Conservation (phyloP, 495 filamentous ascomycete genomes). For the Aspergillus wentii region DNA sequence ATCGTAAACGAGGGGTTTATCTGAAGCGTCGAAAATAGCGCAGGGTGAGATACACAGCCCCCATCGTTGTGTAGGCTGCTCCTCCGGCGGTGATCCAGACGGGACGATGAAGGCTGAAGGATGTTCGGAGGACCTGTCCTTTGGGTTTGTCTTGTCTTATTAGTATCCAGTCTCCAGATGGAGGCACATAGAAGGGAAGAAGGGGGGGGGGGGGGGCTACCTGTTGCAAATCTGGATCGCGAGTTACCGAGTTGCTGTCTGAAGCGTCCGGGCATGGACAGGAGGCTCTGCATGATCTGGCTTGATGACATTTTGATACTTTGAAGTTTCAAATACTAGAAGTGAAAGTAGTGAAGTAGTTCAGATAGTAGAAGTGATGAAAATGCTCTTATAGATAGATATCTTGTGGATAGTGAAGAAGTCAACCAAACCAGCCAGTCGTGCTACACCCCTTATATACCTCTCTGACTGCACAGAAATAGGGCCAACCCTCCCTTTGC, state of each 20-base stretch:
- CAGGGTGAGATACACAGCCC: conserved; percentile 35
- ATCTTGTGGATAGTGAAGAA: no score
- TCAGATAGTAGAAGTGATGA: background rate
- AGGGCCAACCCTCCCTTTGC: no score
- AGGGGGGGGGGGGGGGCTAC: conserved; percentile 5
- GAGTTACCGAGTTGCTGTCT: conserved; percentile 13
- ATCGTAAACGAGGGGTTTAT: conserved; percentile 1
- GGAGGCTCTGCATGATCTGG: conserved; percentile 16
- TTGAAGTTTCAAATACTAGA: background rate
- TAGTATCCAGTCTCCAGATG: background rate
- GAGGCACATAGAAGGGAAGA: background rate
- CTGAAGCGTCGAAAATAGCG: conserved; percentile 28
- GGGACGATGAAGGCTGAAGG: conserved; percentile 33
- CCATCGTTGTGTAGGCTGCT: conserved; percentile 34
- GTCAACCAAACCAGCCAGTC: no score
- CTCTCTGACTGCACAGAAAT: no score
- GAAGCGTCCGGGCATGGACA: conserved; percentile 12
- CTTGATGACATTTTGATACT: conserved; percentile 16
- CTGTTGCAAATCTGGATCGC: conserved; percentile 16
- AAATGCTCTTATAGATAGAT: background rate
- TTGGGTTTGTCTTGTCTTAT: conserved; percentile 21
- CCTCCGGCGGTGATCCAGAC: conserved; percentile 38
- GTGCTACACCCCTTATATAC: no score
- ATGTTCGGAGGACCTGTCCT: conserved; percentile 31
- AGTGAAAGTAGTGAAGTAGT: background rate